Conservation (phyloP, 2,329 filamentous ascomycete species). For the Moelleriella libera region DNA sequence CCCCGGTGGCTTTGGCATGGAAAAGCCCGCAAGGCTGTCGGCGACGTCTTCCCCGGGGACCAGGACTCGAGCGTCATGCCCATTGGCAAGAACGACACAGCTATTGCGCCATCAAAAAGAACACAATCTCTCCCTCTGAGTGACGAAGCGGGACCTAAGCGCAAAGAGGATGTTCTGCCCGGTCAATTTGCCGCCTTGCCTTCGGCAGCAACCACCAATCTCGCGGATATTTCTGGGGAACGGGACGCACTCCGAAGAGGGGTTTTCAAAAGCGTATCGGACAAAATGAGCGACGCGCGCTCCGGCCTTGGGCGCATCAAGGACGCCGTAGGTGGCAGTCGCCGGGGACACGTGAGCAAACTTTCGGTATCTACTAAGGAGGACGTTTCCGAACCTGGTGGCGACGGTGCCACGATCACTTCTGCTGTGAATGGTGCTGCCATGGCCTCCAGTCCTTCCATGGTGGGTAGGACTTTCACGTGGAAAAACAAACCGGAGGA, state of each 20-base stretch:
- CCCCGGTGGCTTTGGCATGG: slow-evolving; percentile 93
- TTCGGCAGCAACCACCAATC: slow-evolving; percentile 29
- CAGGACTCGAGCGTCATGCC: slow-evolving; percentile 31
- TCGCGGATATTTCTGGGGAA: slow-evolving; percentile 33
- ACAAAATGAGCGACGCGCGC: slow-evolving; percentile 65
- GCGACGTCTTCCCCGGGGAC: slow-evolving; percentile 26
- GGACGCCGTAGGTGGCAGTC: slow-evolving; percentile 56
- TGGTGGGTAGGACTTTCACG: slow-evolving; percentile 38
- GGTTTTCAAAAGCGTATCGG: slow-evolving; percentile 67
- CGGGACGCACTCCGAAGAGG: slow-evolving; percentile 47
- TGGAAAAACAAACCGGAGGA: slow-evolving; percentile 53
- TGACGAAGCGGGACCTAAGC: slow-evolving; percentile 31
- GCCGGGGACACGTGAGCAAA: slow-evolving; percentile 37
- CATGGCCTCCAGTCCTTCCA: slow-evolving; percentile 21
- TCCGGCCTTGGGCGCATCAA: slow-evolving; percentile 77
- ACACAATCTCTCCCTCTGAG: slow-evolving; percentile 36
- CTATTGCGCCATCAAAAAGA: slow-evolving; percentile 27
- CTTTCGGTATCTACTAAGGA: slow-evolving; percentile 36
- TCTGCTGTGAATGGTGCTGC: slow-evolving; percentile 8
- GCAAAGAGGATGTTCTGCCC: slow-evolving; percentile 28
- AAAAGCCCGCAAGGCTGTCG: slow-evolving; percentile 56
- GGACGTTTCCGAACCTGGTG: slow-evolving; percentile 26
- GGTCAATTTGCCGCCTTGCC: slow-evolving; percentile 27
- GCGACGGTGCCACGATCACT: slow-evolving; percentile 3
- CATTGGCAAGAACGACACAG: slow-evolving; percentile 39